phyloP scores from a whole-genome alignment of 2,329 filamentous ascomycete species.

The Fusarium praegraminearum region DNA sequence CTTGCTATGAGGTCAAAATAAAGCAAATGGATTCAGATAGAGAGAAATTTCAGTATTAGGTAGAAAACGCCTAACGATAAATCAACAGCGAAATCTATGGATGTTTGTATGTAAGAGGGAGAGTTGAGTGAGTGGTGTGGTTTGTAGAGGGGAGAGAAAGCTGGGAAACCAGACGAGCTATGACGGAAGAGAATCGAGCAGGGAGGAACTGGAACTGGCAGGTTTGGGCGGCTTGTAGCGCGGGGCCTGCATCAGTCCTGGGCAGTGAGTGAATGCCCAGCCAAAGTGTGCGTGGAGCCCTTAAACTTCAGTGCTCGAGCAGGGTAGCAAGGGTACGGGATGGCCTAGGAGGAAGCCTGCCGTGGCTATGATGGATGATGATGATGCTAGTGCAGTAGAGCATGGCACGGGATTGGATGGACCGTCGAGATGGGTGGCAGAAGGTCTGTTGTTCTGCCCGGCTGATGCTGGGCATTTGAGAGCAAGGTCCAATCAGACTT shows the following conservation, averaged over 20 bases:
- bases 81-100: conserved; percentile 36
- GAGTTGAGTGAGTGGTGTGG: conserved; percentile 12
- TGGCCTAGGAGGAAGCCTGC: conserved; percentile 24
- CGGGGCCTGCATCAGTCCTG: conserved; percentile 9
- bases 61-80: conserved; percentile 38
- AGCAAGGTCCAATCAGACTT: conserved; percentile 30
- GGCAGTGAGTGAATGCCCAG: conserved; percentile 14
- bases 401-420: conserved; percentile 36
- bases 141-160: conserved; percentile 30
- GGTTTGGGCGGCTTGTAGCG: conserved; percentile 24
- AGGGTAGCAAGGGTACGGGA: conserved; percentile 18
- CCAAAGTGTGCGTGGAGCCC: conserved; percentile 34
- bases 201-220: conserved; percentile 21
- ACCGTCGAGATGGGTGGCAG: conserved; percentile 36
- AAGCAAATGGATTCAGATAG: conserved; percentile 1
- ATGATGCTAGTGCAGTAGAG: conserved; percentile 33
- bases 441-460: conserved; percentile 42
- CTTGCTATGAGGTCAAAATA: conserved; percentile 21
- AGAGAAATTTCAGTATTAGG: conserved; percentile 7
- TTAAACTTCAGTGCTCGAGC: conserved; percentile 25
- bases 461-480: conserved; percentile 38
- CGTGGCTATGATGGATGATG: conserved; percentile 44
- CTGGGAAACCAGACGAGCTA: conserved; percentile 35
- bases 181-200: conserved; percentile 44
- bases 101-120: conserved; percentile 33